These are phyloP conservation scores for apple (Malus domestica) DNA, from an alignment of 306 rosid species.

Conservation along the genomic window ASM211411v1 NC_041790.1:31519001-31519500, in stretches of 20 bases:
- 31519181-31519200: slow-evolving; percentile 13
- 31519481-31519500: slow-evolving; percentile 60
- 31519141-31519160: slow-evolving; percentile 63
- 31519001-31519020: background rate
- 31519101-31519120: slow-evolving; percentile 82
- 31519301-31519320: slow-evolving; percentile 66
- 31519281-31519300: slow-evolving; percentile 71
- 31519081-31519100: slow-evolving; percentile 64
- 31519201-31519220: background rate
- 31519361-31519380: background rate
- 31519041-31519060: background rate
- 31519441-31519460: slow-evolving; percentile 61
- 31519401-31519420: background rate
- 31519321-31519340: slow-evolving; percentile 62
- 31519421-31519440: background rate
- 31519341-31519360: slow-evolving; percentile 26
- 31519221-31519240: background rate
- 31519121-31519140: slow-evolving; percentile 48
- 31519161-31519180: slow-evolving; percentile 77
- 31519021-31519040: slow-evolving; percentile 11
- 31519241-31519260: slow-evolving; percentile 58
- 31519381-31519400: slow-evolving; percentile 6
- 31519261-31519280: slow-evolving; percentile 63
- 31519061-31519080: slow-evolving; percentile 52
- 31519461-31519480: slow-evolving; percentile 78